Conservation (phyloP, 305 asterid genomes). For the Plantago rigida region DNA sequence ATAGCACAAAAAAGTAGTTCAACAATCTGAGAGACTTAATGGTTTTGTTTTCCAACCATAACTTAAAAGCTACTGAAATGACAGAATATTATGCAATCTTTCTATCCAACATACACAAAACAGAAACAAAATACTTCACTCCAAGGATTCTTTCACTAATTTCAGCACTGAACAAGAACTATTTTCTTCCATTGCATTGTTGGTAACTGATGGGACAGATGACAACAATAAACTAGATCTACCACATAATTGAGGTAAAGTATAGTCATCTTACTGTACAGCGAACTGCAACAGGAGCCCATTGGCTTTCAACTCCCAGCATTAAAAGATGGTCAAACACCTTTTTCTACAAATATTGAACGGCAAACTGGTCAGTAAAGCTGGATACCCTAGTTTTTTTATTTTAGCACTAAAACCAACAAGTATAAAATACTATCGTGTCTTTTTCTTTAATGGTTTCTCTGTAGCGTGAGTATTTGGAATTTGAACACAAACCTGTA, state of each 20-base stretch:
- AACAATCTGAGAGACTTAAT: too few species aligned
- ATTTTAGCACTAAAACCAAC: constrained; percentile 3
- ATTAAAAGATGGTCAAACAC: constrained; percentile 69
- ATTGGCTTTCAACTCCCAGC: constrained; percentile 95
- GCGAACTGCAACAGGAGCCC: constrained; percentile 93
- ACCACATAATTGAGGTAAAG: constrained; percentile 8
- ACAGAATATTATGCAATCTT: too few species aligned
- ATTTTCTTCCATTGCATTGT: constrained; percentile 9
- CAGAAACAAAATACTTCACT: too few species aligned
- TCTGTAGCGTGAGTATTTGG: background rate
- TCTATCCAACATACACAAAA: too few species aligned
- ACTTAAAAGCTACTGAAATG: too few species aligned
- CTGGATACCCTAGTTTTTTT: background rate
- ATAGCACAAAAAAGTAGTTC: too few species aligned
- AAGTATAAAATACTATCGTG: background rate
- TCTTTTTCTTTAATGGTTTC: background rate
- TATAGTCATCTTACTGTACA: constrained; percentile 55
- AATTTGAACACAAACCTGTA: constrained; percentile 53
- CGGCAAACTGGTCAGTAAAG: constrained; percentile 16
- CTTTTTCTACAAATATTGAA: constrained; percentile 52
- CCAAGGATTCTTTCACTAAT: background rate
- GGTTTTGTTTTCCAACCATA: too few species aligned
- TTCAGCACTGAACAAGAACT: constrained; percentile 3
- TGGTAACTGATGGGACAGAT: constrained; percentile 1
- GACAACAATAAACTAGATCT: constrained; percentile 1